Conservation (phyloP, 1,139 yeast genomes). For the Yamadazyma triangularis region DNA sequence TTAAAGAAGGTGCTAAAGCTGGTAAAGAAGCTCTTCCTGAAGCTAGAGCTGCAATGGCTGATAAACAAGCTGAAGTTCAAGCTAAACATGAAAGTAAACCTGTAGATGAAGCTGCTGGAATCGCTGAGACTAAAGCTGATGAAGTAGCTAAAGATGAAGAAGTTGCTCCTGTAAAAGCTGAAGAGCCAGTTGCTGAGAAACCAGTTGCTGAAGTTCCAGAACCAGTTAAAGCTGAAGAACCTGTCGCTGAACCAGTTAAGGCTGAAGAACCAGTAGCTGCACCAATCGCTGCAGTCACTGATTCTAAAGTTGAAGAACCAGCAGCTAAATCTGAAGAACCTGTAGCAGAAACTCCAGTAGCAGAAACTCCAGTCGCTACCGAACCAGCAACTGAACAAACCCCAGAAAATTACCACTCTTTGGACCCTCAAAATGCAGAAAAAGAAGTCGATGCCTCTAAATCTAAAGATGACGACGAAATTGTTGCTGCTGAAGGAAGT, state of each 20-base stretch:
- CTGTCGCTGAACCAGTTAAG: constrained; percentile 3
- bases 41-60: constrained; percentile 2
- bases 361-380: constrained; percentile 5
- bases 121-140: constrained; percentile 3
- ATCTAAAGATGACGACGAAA: constrained; percentile 28
- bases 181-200: constrained; percentile 1
- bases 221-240: constrained; percentile 4
- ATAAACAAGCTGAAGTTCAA: too few species aligned
- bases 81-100: constrained; percentile 1
- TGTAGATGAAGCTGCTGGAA: constrained; percentile 4
- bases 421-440: constrained; percentile 29
- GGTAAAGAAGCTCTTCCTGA: constrained; percentile 3
- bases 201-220: too few species aligned
- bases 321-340: constrained; percentile 3
- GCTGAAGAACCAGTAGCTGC: constrained; percentile 6
- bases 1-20: constrained; percentile 3
- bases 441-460: constrained; percentile 19
- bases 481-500: constrained; percentile 36
- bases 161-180: constrained; percentile 3
- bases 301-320: constrained; percentile 2
- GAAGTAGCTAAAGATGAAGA: constrained; percentile 4
- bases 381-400: constrained; percentile 4
- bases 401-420: constrained; percentile 18
- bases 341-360: constrained; percentile 3
- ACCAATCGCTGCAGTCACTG: constrained; percentile 1